phyloP scores from a whole-genome alignment of 495 filamentous ascomycete genomes.

The Pyronema omphalodes region DNA sequence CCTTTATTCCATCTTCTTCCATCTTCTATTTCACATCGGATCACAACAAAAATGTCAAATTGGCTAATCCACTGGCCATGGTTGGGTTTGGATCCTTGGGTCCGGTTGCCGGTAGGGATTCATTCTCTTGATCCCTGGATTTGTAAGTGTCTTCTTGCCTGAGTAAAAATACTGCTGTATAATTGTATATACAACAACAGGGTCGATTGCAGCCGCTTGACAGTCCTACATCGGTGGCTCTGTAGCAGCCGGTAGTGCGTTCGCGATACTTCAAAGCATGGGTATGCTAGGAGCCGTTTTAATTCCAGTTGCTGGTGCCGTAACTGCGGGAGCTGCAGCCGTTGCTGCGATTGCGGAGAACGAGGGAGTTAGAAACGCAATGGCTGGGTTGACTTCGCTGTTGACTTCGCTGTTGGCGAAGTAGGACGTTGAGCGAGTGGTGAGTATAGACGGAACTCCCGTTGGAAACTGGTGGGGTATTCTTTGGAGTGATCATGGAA shows the following conservation, averaged over 20 bases:
- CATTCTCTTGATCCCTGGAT: background rate
- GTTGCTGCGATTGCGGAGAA: background rate
- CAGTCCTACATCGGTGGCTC: background rate
- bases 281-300: background rate
- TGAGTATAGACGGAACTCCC: slow-evolving; percentile 1
- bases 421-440: slow-evolving; percentile 1
- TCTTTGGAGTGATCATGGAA: too few relatives aligned
- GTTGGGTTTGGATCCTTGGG: background rate
- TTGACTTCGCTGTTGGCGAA: background rate
- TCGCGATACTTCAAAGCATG: slow-evolving; percentile 2
- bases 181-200: too few relatives aligned
- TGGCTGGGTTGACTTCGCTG: background rate
- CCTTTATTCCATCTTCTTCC: too few relatives aligned
- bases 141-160: background rate
- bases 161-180: background rate
- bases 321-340: background rate
- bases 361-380: background rate
- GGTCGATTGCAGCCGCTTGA: background rate
- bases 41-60: too few relatives aligned
- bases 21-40: too few relatives aligned
- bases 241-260: slow-evolving; percentile 3
- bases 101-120: background rate
- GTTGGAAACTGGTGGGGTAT: background rate
- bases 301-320: background rate
- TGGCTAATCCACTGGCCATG: background rate